These are phyloP conservation scores for Phytophthora lateralis DNA, from an alignment of 352 stramenopile species.

Conservation along the genomic window DNA sequence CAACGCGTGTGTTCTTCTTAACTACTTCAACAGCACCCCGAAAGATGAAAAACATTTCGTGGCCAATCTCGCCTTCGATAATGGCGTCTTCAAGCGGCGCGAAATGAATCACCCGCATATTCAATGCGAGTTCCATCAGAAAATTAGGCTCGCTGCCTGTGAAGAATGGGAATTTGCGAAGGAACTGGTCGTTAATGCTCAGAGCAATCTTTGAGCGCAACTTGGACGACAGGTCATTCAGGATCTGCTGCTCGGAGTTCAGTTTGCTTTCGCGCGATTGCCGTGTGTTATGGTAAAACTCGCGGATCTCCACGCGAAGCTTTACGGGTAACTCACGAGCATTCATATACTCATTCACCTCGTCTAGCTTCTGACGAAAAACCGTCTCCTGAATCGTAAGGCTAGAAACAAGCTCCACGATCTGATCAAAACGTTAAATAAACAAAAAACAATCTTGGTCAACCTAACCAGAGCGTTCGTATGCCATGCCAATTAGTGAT, in stretches of 20 bases:
- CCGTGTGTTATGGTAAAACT: slow-evolving; percentile 80
- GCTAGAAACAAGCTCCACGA: slow-evolving; percentile 76
- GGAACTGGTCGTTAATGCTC: slow-evolving; percentile 77
- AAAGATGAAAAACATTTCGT: slow-evolving; percentile 80
- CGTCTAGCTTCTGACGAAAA: slow-evolving; percentile 76
- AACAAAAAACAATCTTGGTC: neutral
- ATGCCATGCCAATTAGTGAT: neutral
- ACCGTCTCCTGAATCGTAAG: slow-evolving; percentile 65
- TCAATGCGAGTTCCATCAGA: slow-evolving; percentile 76
- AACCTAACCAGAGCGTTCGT: neutral
- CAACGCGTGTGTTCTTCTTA: slow-evolving; percentile 58
- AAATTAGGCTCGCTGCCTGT: slow-evolving; percentile 76
- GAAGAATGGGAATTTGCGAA: slow-evolving; percentile 83
- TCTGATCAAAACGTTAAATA: slow-evolving; percentile 29
- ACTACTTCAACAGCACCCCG: slow-evolving; percentile 57
- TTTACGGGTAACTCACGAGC: slow-evolving; percentile 71
- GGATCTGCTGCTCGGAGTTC: slow-evolving; percentile 63
- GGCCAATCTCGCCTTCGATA: slow-evolving; percentile 68
- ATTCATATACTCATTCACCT: slow-evolving; percentile 84
- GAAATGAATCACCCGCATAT: slow-evolving; percentile 83
- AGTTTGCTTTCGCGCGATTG: slow-evolving; percentile 71
- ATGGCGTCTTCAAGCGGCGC: slow-evolving; percentile 51
- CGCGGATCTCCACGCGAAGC: slow-evolving; percentile 73
- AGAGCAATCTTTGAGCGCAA: slow-evolving; percentile 80
- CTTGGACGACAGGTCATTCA: slow-evolving; percentile 69